These are phyloP conservation scores for Fusarium metavorans DNA, from an alignment of 2,329 filamentous ascomycete species.

Conservation along the genomic window DNA sequence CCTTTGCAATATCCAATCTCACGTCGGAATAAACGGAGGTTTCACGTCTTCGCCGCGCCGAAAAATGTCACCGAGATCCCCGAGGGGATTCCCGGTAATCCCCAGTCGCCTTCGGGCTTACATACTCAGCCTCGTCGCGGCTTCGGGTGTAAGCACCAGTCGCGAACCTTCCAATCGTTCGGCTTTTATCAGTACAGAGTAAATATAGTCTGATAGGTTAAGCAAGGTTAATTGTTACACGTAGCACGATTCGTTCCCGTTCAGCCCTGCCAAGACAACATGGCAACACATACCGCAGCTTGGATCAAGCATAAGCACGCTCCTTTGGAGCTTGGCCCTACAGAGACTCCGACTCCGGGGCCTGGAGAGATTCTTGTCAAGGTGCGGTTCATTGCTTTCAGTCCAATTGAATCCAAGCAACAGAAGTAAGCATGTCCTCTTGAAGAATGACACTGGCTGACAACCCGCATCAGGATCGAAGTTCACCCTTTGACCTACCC, in stretches of 20 bases:
- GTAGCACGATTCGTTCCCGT: background rate
- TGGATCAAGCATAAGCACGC: background rate
- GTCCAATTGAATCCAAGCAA: background rate
- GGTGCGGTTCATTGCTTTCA: background rate
- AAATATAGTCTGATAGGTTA: background rate
- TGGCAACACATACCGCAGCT: background rate
- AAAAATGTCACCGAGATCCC: conserved; percentile 1
- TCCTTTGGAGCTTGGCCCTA: background rate
- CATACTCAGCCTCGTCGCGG: background rate
- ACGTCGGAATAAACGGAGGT: background rate
- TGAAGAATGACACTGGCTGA: background rate
- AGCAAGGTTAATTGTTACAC: background rate
- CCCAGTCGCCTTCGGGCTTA: background rate
- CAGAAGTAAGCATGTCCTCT: background rate
- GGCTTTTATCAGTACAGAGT: background rate
- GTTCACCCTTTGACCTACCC: background rate
- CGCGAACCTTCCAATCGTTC: background rate
- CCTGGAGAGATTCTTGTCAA: background rate
- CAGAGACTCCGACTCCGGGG: background rate
- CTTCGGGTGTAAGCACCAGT: background rate
- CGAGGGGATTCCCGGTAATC: conserved; percentile 20
- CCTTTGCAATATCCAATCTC: too few species aligned
- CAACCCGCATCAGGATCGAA: background rate
- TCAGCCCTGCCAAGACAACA: background rate
- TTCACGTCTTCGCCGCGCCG: background rate